Percentiles rank a stretch among this genome's conserved stretches.
phyloP scores from a whole-genome alignment of 495 filamentous ascomycete genomes.

The Penicillium longicatenatum region DNA sequence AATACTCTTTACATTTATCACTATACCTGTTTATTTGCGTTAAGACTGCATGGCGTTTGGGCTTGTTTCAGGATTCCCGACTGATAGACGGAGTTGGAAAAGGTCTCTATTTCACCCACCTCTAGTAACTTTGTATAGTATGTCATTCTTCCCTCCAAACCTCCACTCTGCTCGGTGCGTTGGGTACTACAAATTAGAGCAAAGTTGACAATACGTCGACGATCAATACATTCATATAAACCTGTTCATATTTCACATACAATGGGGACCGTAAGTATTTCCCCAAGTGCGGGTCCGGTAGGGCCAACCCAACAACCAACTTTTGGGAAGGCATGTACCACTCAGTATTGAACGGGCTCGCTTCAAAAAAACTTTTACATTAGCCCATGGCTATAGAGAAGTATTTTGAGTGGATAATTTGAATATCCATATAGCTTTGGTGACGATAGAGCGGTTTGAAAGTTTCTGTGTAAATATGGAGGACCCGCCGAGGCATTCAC shows the following conservation, averaged over 20 bases:
- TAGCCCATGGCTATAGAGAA: too few species aligned
- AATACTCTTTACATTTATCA: not conserved
- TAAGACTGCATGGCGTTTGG: conserved; percentile 17
- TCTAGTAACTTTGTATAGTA: conserved; percentile 21
- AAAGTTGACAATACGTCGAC: not conserved
- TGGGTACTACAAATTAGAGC: not conserved
- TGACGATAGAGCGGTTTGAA: too few species aligned
- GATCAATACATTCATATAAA: not conserved
- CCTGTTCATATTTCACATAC: not conserved
- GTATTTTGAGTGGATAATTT: too few species aligned
- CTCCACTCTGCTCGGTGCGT: conserved; percentile 16
- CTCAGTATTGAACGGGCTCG: too few species aligned
- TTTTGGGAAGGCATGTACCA: too few species aligned
- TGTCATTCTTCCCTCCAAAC: conserved; percentile 19
- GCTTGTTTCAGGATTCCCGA: conserved; percentile 4
- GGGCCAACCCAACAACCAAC: too few species aligned
- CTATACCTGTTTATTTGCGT: conserved; percentile 8
- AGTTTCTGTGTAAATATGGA: too few species aligned
- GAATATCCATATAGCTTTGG: too few species aligned
- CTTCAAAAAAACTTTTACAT: too few species aligned
- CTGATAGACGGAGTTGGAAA: not conserved
- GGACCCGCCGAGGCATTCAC: too few species aligned
- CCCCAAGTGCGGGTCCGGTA: too few species aligned
- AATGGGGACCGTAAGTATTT: too few species aligned
- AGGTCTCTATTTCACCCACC: not conserved